A percentile compares a stretch with the other conserved stretches of the same genome.
Conservation (phyloP, 495 filamentous ascomycete species). For the Penicillium taxi region DNA sequence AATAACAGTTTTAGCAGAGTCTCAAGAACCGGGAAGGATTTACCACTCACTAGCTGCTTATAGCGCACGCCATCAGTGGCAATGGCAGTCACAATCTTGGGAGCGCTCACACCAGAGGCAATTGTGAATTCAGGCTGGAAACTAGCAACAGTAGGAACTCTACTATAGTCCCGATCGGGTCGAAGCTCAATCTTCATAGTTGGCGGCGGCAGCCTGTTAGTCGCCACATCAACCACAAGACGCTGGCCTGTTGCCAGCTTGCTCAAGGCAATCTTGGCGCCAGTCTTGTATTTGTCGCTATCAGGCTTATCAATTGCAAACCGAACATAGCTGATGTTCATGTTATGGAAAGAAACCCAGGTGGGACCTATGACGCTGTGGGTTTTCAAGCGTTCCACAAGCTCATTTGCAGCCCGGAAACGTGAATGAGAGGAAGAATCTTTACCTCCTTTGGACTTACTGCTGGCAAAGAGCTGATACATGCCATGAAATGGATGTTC, state of each 20-base stretch:
- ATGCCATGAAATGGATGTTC: constrained; percentile 95
- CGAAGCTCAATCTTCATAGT: constrained; percentile 79
- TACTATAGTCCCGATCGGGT: constrained; percentile 63
- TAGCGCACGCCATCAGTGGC: constrained; percentile 67
- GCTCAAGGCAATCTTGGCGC: constrained; percentile 53
- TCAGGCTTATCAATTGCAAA: constrained; percentile 59
- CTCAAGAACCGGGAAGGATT: not conserved
- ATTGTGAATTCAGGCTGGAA: constrained; percentile 69
- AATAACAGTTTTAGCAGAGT: not conserved
- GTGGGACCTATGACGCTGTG: constrained; percentile 37
- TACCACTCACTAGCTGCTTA: constrained; percentile 67
- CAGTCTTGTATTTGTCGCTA: constrained; percentile 58
- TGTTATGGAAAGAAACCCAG: constrained; percentile 61
- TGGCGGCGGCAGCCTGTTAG: constrained; percentile 68
- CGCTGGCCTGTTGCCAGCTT: constrained; percentile 47
- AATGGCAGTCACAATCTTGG: constrained; percentile 79
- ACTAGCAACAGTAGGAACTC: constrained; percentile 59
- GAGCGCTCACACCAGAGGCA: constrained; percentile 82
- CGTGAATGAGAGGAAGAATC: constrained; percentile 68
- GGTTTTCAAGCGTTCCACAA: constrained; percentile 52
- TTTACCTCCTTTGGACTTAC: constrained; percentile 54
- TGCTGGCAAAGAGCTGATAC: constrained; percentile 86
- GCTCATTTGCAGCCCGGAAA: constrained; percentile 57
- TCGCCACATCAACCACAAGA: constrained; percentile 49
- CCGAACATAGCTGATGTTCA: constrained; percentile 63